These are phyloP conservation scores for Penicillium sp. DNA, from an alignment of 2,329 filamentous ascomycete species.

Conservation along the genomic window DNA sequence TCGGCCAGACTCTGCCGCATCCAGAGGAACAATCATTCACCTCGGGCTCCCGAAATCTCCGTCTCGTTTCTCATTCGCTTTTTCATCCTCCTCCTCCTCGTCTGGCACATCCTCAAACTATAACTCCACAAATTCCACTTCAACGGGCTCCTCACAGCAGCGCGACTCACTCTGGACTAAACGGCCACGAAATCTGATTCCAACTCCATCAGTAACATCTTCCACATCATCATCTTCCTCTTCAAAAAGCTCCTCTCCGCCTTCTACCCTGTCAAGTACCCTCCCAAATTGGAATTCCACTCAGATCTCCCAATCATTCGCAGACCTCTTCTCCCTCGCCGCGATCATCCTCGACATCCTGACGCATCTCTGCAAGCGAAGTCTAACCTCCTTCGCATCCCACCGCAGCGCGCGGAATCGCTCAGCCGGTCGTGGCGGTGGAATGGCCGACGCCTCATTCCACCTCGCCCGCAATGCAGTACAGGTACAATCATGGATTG, in stretches of 20 bases:
- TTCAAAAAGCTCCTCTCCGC: constrained; percentile 3
- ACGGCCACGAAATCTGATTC: constrained; percentile 30
- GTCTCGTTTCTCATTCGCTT: constrained; percentile 35
- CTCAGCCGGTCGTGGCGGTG: constrained; percentile 51
- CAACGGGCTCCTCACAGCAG: constrained; percentile 14
- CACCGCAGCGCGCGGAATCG: constrained; percentile 60
- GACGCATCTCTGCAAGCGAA: constrained; percentile 62
- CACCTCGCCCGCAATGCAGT: constrained; percentile 56
- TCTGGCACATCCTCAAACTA: constrained; percentile 18
- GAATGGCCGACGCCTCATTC: constrained; percentile 61
- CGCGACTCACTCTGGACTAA: constrained; percentile 26
- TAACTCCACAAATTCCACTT: constrained; percentile 3
- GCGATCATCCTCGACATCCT: constrained; percentile 64
- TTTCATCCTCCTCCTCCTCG: constrained; percentile 40
- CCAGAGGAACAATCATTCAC: constrained; percentile 41
- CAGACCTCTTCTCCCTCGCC: constrained; percentile 64
- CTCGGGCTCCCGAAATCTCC: constrained; percentile 36
- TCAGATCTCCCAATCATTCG: constrained; percentile 38
- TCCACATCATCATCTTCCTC: constrained; percentile 30
- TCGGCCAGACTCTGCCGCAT: constrained; percentile 36
- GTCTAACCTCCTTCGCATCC: constrained; percentile 58
- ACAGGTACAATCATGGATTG: constrained; percentile 62
- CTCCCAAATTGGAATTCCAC: constrained; percentile 5
- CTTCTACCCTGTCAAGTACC: constrained; percentile 2
- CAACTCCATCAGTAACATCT: constrained; percentile 40